Evolutionary conservation across 768 basidiomycete genomes (phyloP).

Genomic region (Lepiota venenata): DNA sequence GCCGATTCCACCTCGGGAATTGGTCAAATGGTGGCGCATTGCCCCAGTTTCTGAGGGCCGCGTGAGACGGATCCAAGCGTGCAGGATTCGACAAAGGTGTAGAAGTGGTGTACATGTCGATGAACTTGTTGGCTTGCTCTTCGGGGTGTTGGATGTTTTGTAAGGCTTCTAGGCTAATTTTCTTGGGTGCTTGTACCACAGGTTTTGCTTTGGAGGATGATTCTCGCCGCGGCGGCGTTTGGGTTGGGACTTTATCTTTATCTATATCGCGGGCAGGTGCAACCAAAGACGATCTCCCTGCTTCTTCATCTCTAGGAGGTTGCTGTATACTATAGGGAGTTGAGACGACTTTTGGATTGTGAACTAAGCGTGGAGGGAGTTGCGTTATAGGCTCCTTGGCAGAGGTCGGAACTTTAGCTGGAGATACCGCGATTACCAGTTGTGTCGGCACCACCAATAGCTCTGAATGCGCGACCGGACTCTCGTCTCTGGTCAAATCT

Average conservation of each 20-base stretch:
- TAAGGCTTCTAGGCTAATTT: background rate
- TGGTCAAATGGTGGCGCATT: background rate
- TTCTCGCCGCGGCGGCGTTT: no score
- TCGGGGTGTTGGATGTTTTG: background rate
- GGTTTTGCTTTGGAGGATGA: no score
- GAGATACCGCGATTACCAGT: background rate
- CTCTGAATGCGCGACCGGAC: background rate
- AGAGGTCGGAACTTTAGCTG: background rate
- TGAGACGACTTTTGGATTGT: background rate
- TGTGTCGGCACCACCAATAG: background rate
- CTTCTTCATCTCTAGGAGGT: background rate
- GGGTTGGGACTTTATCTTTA: no score
- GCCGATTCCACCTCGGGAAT: background rate
- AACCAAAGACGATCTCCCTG: background rate
- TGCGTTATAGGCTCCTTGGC: background rate
- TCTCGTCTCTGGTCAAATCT: slow-evolving; percentile 38
- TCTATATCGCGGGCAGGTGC: no score
- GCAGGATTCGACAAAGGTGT: background rate
- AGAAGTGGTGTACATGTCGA: background rate
- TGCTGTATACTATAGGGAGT: background rate
- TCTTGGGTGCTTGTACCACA: background rate
- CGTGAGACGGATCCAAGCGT: background rate
- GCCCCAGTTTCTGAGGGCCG: background rate
- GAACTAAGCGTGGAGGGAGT: background rate
- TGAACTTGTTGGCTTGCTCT: background rate